A percentile compares a stretch with the other conserved stretches of the same genome.
These are phyloP conservation scores for Lycium barbarum DNA, from an alignment of 257 asterid species.

Conservation along the genomic window DNA sequence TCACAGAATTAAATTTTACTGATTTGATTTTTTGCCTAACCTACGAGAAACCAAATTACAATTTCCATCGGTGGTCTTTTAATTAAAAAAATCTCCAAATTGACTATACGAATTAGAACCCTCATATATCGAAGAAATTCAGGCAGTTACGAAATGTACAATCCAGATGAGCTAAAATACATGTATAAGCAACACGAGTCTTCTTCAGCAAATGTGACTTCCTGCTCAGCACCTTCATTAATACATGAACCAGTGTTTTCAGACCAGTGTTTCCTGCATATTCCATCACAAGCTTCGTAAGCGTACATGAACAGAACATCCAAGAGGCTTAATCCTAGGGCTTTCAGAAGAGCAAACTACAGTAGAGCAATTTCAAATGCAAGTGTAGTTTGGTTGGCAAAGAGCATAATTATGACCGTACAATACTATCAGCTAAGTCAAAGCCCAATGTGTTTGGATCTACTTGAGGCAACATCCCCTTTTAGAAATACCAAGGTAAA, in stretches of 20 bases:
- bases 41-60: not conserved
- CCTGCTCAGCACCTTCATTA: not conserved
- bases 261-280: not conserved
- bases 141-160: not conserved
- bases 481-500: not conserved
- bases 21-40: not conserved
- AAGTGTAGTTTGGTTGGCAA: not conserved
- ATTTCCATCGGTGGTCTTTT: not conserved
- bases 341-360: not conserved
- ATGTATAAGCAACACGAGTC: not conserved
- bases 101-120: not conserved
- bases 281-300: conserved; percentile 9
- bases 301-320: not conserved
- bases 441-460: not conserved
- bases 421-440: not conserved
- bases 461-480: not conserved
- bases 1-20: no score
- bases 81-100: no score
- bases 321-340: not conserved
- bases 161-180: not conserved
- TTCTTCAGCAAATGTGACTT: not conserved
- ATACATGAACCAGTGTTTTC: no score
- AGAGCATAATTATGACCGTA: not conserved
- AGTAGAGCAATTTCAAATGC: not conserved
- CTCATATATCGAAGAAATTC: not conserved